phyloP scores from a whole-genome alignment of 768 basidiomycete genomes.

The Psilocybe cyanescens region DNA sequence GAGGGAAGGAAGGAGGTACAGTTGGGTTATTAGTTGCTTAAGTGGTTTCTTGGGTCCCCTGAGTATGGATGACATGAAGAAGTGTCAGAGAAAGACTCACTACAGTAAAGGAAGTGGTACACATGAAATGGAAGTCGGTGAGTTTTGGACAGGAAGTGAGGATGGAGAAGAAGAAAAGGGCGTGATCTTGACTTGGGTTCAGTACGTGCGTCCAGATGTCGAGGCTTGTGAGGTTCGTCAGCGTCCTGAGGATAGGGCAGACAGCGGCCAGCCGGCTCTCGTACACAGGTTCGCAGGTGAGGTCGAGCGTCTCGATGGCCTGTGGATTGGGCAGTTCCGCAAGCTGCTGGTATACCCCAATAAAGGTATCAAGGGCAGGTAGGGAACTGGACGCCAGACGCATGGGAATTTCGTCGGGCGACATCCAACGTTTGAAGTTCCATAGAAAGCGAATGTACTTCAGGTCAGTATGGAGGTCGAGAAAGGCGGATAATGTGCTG shows the following conservation, averaged over 20 bases:
- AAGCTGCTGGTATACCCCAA: constrained; percentile 53
- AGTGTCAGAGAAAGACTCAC: constrained; percentile 28
- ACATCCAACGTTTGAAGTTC: constrained; percentile 56
- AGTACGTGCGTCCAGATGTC: constrained; percentile 53
- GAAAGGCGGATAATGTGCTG: constrained; percentile 34
- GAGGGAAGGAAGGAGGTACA: constrained; percentile 42
- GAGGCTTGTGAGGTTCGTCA: constrained; percentile 42
- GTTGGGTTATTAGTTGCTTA: constrained; percentile 40
- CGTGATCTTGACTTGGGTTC: constrained; percentile 35
- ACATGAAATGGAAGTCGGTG: constrained; percentile 55
- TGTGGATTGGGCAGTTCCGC: constrained; percentile 38
- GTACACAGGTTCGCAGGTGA: constrained; percentile 54
- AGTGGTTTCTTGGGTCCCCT: constrained; percentile 41
- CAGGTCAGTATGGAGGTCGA: constrained; percentile 40
- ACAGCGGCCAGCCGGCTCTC: constrained; percentile 35
- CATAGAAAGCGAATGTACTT: constrained; percentile 50
- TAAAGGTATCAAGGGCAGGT: constrained; percentile 43
- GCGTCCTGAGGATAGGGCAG: constrained; percentile 34
- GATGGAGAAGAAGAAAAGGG: constrained; percentile 37
- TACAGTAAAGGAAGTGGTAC: constrained; percentile 47
- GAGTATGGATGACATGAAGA: background rate
- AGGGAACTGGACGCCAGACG: constrained; percentile 30
- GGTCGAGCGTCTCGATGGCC: constrained; percentile 44
- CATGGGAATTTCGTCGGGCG: constrained; percentile 41
- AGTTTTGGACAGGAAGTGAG: constrained; percentile 39